Evolutionary conservation across 805 yeast genomes (phyloP), one percentile per base, ranked within the genome.

Genomic region (Nakazawaea ambrosiae): DNA sequence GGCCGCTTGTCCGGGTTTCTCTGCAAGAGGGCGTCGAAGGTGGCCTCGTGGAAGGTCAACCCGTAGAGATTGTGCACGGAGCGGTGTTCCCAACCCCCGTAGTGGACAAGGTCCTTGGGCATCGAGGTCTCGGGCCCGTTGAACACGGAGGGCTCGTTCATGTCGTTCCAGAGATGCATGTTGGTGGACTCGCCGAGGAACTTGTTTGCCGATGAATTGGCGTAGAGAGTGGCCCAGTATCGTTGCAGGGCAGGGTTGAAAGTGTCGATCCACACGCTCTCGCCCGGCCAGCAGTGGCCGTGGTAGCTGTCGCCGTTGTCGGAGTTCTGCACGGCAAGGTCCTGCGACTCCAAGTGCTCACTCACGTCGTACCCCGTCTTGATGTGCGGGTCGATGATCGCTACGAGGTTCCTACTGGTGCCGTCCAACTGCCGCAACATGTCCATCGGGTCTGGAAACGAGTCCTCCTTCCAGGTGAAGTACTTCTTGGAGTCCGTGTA

Each of bases 221-320:
- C 54, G 50, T 72, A 77, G 33, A 75, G 68, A 2, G 57, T 43
- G 33, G 61, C 62, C 96, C 96, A 89, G 41, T 70, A 68, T 4
- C 55, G 52, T 38, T 62, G 70, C 1, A 88, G 73, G 1, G 58
- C 50, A 1, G 89, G 86, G 51, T 79, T 75, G 40, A 89, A 58
- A 0, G 95, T 70, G 49, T 92, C 98, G 39, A 92, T 75, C 97
- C 97, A 92, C 6, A 87, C 67, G 0, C 96, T 83, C 47, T 85
- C 87, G 1, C 97, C 98, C 2, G 98, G 97, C 98, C 98, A 92
- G 58, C 97, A 92, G 56, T 87, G 94, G 3, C 96, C 97, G 34
- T 74, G 66, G 55, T 66, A 89, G 2, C 74, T 60, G 1, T 65
- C 53, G 19, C 76, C 79, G 2, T 55, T 46, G 16, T 58, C 55